These are phyloP conservation scores for Venturia aucupariae DNA, from an alignment of 2,329 filamentous ascomycete species.

Conservation along the genomic window DNA sequence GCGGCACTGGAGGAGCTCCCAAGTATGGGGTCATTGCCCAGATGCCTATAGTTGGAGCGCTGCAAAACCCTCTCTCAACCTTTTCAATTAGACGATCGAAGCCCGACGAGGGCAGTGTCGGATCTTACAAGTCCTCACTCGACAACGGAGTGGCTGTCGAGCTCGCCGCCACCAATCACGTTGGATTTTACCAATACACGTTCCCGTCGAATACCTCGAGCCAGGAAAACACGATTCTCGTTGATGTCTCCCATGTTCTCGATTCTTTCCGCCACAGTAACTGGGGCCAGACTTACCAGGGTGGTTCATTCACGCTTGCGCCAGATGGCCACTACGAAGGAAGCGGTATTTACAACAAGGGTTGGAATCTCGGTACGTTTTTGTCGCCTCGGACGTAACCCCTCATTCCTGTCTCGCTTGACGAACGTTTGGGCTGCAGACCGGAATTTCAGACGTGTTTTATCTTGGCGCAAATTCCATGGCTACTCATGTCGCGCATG, in stretches of 20 bases:
- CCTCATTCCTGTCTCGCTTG: neutral
- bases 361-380: conserved; percentile 47
- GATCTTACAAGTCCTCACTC: conserved; percentile 51
- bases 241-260: conserved; percentile 56
- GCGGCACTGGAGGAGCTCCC: conserved; percentile 16
- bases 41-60: conserved; percentile 24
- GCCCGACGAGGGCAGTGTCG: conserved; percentile 47
- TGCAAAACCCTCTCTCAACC: conserved; percentile 43
- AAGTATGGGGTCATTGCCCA: conserved; percentile 28
- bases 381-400: neutral
- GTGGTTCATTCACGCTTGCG: conserved; percentile 48
- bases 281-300: conserved; percentile 52
- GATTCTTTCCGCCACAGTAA: conserved; percentile 52
- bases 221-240: conserved; percentile 39
- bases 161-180: conserved; percentile 47
- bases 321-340: conserved; percentile 49
- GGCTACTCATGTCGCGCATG: neutral
- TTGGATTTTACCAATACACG: conserved; percentile 50
- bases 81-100: conserved; percentile 43
- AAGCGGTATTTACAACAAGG: conserved; percentile 54
- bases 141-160: conserved; percentile 48
- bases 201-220: conserved; percentile 40
- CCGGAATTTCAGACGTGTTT: neutral
- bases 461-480: neutral
- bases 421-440: neutral